These are phyloP conservation scores for Chaetomium olivaceum DNA, from an alignment of 2,329 filamentous ascomycete species.

Conservation along the genomic window DNA sequence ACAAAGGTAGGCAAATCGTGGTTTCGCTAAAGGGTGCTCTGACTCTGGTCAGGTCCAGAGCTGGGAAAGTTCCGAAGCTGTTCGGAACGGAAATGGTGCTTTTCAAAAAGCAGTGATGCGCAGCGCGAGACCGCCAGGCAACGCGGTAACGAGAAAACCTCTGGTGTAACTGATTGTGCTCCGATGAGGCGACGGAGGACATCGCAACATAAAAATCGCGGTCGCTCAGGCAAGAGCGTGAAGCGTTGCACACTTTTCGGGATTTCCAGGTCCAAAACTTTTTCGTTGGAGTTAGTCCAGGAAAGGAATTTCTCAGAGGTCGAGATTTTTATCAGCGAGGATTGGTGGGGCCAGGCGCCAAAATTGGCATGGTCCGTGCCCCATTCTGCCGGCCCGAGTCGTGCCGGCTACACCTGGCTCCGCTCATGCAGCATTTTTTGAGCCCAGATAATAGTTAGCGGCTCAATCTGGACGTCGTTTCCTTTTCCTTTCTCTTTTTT, in stretches of 20 bases:
- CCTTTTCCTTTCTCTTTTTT: conserved; percentile 4
- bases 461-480: background rate
- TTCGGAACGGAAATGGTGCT: background rate
- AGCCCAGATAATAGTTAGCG: background rate
- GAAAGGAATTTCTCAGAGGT: background rate
- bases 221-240: conserved; percentile 16
- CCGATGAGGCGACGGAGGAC: conserved; percentile 5
- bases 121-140: background rate
- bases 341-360: background rate
- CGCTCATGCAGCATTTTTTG: background rate
- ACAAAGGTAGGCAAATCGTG: conserved; percentile 65
- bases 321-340: background rate
- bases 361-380: conserved; percentile 3
- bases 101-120: background rate
- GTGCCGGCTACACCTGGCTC: conserved; percentile 4
- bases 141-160: background rate
- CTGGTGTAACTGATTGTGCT: conserved; percentile 1
- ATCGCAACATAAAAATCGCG: background rate
- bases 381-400: conserved; percentile 13
- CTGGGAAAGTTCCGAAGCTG: background rate
- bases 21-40: conserved; percentile 34
- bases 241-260: conserved; percentile 10
- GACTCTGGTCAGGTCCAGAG: background rate
- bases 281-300: conserved; percentile 2
- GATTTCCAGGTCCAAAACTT: background rate